These are phyloP conservation scores for Cladosporium sp. DNA, from an alignment of 2,329 filamentous ascomycete species.

Conservation along the genomic window DNA sequence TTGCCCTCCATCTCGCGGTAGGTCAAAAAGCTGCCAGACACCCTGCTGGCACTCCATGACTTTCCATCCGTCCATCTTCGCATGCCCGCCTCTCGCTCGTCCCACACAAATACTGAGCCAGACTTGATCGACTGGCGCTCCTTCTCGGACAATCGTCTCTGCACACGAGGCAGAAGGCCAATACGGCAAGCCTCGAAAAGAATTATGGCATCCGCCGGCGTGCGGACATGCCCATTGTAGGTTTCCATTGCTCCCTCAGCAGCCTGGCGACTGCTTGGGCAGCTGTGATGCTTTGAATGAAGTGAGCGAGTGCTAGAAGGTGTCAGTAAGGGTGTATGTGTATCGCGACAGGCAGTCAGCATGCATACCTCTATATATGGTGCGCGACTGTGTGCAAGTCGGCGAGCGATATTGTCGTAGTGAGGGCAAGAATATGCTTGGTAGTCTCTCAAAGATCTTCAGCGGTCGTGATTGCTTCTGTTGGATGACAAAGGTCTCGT, in stretches of 20 bases:
- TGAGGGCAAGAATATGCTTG: too few relatives aligned
- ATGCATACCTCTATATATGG: not conserved
- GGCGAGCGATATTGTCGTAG: too few relatives aligned
- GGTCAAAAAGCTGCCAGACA: conserved; percentile 94
- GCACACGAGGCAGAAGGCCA: conserved; percentile 84
- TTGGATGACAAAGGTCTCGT: not conserved
- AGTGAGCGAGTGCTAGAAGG: not conserved
- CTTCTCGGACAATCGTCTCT: conserved; percentile 90
- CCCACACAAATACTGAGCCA: conserved; percentile 99
- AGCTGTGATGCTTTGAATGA: not conserved
- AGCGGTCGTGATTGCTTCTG: too few relatives aligned
- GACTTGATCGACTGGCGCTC: conserved; percentile 94
- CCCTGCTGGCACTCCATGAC: conserved; percentile 96
- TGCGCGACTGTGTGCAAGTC: too few relatives aligned
- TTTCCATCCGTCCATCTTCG: conserved; percentile 98
- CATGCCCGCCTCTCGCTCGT: conserved; percentile 97
- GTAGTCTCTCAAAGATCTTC: too few relatives aligned
- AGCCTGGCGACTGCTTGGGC: not conserved
- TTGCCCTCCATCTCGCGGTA: conserved; percentile 99
- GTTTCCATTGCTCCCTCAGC: conserved; percentile 69
- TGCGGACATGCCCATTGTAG: conserved; percentile 90
- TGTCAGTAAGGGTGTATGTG: not conserved
- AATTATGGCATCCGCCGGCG: conserved; percentile 94
- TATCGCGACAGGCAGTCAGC: not conserved
- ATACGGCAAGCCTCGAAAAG: conserved; percentile 96